phyloP scores from a whole-genome alignment of 2,329 filamentous ascomycete genomes.

The Didymella pinodella region DNA sequence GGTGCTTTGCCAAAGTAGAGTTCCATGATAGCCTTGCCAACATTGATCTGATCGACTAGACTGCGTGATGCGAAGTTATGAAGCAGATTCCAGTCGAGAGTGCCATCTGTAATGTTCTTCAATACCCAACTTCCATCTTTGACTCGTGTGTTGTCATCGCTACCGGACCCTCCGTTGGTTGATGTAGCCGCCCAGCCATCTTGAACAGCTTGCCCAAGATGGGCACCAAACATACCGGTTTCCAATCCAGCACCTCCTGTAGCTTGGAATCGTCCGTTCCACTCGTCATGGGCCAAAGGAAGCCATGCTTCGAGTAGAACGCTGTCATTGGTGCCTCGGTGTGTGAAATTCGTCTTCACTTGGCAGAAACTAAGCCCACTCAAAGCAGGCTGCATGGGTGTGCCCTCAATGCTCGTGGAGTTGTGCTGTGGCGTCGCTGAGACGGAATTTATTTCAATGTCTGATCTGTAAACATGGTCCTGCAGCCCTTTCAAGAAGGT shows the following conservation, averaged over 20 bases:
- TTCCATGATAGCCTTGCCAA: conserved; percentile 47
- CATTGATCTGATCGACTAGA: conserved; percentile 46
- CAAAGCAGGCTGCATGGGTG: conserved; percentile 18
- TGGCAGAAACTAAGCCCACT: conserved; percentile 34
- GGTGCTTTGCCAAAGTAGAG: conserved; percentile 47
- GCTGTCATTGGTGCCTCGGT: conserved; percentile 33
- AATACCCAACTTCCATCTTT: conserved; percentile 35
- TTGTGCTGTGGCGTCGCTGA: conserved; percentile 22
- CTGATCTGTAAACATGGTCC: conserved; percentile 4
- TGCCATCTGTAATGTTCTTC: conserved; percentile 25
- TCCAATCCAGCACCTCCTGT: conserved; percentile 43
- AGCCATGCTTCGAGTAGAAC: conserved; percentile 44
- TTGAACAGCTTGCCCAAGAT: conserved; percentile 36
- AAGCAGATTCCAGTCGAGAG: conserved; percentile 43
- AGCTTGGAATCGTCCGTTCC: conserved; percentile 47
- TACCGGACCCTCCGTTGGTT: conserved; percentile 44
- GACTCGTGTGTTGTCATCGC: conserved; percentile 6
- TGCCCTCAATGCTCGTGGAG: conserved; percentile 24
- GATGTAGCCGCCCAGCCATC: conserved; percentile 45
- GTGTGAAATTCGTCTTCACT: conserved; percentile 32
- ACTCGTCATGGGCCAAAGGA: conserved; percentile 32
- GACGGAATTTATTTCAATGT: conserved; percentile 26
- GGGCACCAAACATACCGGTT: conserved; percentile 38
- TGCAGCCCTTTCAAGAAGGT: conserved; percentile 14
- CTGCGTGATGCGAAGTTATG: conserved; percentile 51